Conservation (phyloP, 768 basidiomycete genomes). For the Cystofilobasidium macerans region DNA sequence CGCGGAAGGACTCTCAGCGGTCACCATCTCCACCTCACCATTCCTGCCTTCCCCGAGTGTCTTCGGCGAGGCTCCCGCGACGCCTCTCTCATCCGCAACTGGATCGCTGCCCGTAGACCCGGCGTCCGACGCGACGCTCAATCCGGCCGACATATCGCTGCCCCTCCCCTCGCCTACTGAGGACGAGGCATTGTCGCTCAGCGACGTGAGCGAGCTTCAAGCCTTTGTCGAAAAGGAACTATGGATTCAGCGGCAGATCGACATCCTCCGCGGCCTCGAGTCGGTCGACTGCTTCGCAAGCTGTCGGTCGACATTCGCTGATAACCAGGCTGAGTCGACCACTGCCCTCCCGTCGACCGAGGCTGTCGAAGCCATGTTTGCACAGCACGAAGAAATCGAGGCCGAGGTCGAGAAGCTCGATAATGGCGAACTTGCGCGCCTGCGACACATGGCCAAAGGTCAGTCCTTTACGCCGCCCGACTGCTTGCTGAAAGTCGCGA, state of each 20-base stretch:
- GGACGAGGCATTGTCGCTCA: not conserved
- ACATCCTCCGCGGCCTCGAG: slow-evolving; percentile 4
- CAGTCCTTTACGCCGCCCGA: not conserved
- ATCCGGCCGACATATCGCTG: slow-evolving; percentile 8
- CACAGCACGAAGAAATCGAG: slow-evolving; percentile 24
- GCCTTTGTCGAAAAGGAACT: slow-evolving; percentile 24
- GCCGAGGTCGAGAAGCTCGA: slow-evolving; percentile 23
- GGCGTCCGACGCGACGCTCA: not conserved
- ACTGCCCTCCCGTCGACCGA: not conserved
- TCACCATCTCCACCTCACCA: not conserved
- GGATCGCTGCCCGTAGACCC: not conserved
- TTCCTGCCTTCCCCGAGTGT: not conserved
- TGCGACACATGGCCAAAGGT: slow-evolving; percentile 27
- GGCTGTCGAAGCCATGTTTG: slow-evolving; percentile 14
- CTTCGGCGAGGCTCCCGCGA: not conserved
- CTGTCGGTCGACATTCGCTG: not conserved
- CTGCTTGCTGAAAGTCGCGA: too few species aligned
- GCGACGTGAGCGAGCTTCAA: slow-evolving; percentile 17
- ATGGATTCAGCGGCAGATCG: slow-evolving; percentile 24
- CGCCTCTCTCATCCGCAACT: not conserved
- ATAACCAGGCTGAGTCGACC: not conserved
- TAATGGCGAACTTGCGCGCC: slow-evolving; percentile 12
- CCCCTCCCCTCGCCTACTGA: slow-evolving; percentile 15
- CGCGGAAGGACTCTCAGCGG: not conserved
- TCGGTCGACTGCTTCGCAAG: slow-evolving; percentile 18